Percentiles rank a stretch among this genome's conserved stretches.
These are phyloP conservation scores for Zymoseptoria crescenta DNA, from an alignment of 2,329 filamentous ascomycete species.

Conservation along the genomic window DNA sequence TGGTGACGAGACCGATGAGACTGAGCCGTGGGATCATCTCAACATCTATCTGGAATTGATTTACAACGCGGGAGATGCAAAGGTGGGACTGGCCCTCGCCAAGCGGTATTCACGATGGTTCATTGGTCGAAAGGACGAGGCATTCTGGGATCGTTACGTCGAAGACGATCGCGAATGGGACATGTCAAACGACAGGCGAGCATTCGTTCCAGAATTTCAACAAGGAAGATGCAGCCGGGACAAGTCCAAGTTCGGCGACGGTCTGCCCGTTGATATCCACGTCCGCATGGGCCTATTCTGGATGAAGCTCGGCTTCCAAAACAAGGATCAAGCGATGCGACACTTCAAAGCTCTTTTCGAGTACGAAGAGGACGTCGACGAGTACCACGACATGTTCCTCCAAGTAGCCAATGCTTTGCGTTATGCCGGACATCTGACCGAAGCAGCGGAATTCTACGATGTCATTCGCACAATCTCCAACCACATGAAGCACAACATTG, in stretches of 20 bases:
- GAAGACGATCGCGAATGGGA: slow-evolving; percentile 90
- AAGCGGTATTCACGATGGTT: slow-evolving; percentile 74
- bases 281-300: slow-evolving; percentile 78
- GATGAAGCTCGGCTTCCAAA: slow-evolving; percentile 57
- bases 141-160: slow-evolving; percentile 62
- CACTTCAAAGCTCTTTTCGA: slow-evolving; percentile 55
- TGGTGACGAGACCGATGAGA: slow-evolving; percentile 39
- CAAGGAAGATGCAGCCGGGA: slow-evolving; percentile 39
- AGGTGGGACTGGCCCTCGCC: slow-evolving; percentile 59
- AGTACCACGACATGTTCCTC: slow-evolving; percentile 72
- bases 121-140: slow-evolving; percentile 64
- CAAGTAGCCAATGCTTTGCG: slow-evolving; percentile 58
- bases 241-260: slow-evolving; percentile 57
- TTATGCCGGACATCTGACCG: slow-evolving; percentile 41
- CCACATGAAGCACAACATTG: slow-evolving; percentile 19
- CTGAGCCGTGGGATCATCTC: slow-evolving; percentile 67
- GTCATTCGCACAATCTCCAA: slow-evolving; percentile 37
- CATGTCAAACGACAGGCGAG: slow-evolving; percentile 59
- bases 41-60: slow-evolving; percentile 80
- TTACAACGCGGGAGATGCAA: slow-evolving; percentile 52
- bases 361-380: slow-evolving; percentile 53
- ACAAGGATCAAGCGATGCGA: slow-evolving; percentile 56
- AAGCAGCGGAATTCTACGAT: slow-evolving; percentile 53
- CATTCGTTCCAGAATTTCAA: slow-evolving; percentile 53
- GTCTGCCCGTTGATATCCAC: slow-evolving; percentile 72